Conservation (phyloP, 306 rosid species). For the Cajanus cajan region DNA sequence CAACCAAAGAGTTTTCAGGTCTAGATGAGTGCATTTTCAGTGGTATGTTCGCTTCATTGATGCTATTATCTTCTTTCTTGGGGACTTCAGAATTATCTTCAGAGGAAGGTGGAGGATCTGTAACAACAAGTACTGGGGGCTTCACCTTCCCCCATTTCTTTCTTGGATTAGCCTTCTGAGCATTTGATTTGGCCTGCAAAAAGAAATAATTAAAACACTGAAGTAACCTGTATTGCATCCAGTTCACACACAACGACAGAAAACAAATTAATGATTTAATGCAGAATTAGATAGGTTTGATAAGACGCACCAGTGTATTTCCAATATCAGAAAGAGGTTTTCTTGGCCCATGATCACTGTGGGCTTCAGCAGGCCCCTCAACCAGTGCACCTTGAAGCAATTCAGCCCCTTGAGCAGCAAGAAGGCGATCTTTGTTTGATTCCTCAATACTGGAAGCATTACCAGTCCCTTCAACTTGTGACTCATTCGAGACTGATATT, state of each 20-base stretch:
- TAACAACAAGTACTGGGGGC: slow-evolving; percentile 59
- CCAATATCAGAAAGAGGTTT: slow-evolving; percentile 89
- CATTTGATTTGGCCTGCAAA: slow-evolving; percentile 70
- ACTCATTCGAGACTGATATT: slow-evolving; percentile 26
- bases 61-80: slow-evolving; percentile 26
- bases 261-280: neutral
- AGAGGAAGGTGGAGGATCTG: slow-evolving; percentile 56
- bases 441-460: slow-evolving; percentile 41
- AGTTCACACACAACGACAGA: neutral
- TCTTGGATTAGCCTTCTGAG: slow-evolving; percentile 58
- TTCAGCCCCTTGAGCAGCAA: slow-evolving; percentile 84
- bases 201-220: neutral
- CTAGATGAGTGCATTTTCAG: slow-evolving; percentile 21
- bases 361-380: slow-evolving; percentile 52
- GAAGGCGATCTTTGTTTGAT: slow-evolving; percentile 45
- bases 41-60: slow-evolving; percentile 28
- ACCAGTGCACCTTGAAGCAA: slow-evolving; percentile 77
- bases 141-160: slow-evolving; percentile 85
- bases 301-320: slow-evolving; percentile 59
- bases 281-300: neutral
- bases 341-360: slow-evolving; percentile 48
- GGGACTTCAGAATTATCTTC: no score
- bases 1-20: slow-evolving; percentile 20
- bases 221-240: neutral
- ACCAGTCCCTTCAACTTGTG: slow-evolving; percentile 32